Percentiles rank a stretch among this genome's conserved stretches.
phyloP scores from a whole-genome alignment of 2,329 filamentous ascomycete species.

The Sarocladium oryzae region DNA sequence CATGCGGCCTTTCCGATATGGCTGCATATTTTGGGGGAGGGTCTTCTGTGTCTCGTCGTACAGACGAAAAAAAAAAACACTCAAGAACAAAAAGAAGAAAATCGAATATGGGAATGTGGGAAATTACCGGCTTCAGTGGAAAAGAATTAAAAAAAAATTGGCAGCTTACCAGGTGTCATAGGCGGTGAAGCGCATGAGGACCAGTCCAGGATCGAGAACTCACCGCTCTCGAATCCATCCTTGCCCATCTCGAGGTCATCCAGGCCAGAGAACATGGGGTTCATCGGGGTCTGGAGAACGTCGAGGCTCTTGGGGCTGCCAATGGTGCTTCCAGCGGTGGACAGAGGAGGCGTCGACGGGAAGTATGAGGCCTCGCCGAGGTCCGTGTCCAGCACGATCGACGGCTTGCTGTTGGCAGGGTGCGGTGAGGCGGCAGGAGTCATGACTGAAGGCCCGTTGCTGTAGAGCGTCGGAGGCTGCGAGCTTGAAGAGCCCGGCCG shows the following conservation, averaged over 20 bases:
- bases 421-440: conserved; percentile 73
- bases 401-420: conserved; percentile 68
- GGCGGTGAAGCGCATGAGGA: conserved; percentile 72
- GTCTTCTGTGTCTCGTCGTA: not conserved
- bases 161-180: conserved; percentile 78
- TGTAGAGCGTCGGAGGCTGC: conserved; percentile 52
- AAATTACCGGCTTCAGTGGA: too few species aligned
- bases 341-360: conserved; percentile 82
- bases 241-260: conserved; percentile 60
- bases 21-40: too few species aligned
- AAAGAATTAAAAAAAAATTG: conserved; percentile 6
- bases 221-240: conserved; percentile 64
- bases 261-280: conserved; percentile 68
- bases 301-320: conserved; percentile 80
- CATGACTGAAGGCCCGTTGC: conserved; percentile 54
- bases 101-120: not conserved
- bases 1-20: too few species aligned
- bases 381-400: conserved; percentile 74
- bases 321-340: conserved; percentile 74
- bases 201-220: conserved; percentile 74
- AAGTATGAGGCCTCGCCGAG: conserved; percentile 65
- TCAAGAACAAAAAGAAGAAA: not conserved
- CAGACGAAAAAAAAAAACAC: not conserved
- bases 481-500: conserved; percentile 60
- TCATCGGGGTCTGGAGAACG: conserved; percentile 74